Evolutionary conservation across 345 rosid species (phyloP), one percentile per base, ranked within the genome.

Genomic region (Gossypium mustelinum): DNA sequence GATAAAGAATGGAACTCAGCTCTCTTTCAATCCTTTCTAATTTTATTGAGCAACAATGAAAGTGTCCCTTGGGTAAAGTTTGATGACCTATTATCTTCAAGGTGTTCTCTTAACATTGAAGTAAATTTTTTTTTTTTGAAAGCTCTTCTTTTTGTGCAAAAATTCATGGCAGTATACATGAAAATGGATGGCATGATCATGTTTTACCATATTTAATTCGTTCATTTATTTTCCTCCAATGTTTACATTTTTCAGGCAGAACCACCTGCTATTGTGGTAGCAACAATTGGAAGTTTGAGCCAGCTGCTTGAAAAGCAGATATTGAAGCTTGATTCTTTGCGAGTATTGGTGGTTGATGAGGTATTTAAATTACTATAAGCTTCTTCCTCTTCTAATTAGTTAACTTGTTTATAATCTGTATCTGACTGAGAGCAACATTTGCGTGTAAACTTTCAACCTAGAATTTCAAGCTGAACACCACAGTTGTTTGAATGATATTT

Each of bases 301-400:
- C 97, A 83, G 68, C 88, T 89, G 95, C 86, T 94, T 67, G 97
- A 90, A 70, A 94, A 88, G 77, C 88, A 83, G 50, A 75, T 86
- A 57, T 77, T 94, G 77, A 92, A 86, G 84, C 95, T 92, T 73
- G 94, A 90, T 57, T 76, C 90, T 9, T 64, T 94, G 79, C 84
- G 34, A 68, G 90, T 88, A 73, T 86, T 94, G 87, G 94, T 94
- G 74, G 81, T 94, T 41, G 98, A 94, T 73, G 98, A 94, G 94
- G 97, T 92, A 89, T 79, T 56, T 22, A 14, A 3, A 55, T 43
- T 39, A 34, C 22, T 13, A 39, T 56, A 22, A 34, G 52, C 51
- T 24, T 39, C 24, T 25, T 39, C 17, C 66, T 79, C 9, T 55
- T 34, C 71, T 27, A 17, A 72, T 61, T 76, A 43, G 18, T 9